Evolutionary conservation across 2,329 filamentous ascomycete species (phyloP), one percentile per base, ranked within the genome.

Genomic region (Camptophora hylomeconis): DNA sequence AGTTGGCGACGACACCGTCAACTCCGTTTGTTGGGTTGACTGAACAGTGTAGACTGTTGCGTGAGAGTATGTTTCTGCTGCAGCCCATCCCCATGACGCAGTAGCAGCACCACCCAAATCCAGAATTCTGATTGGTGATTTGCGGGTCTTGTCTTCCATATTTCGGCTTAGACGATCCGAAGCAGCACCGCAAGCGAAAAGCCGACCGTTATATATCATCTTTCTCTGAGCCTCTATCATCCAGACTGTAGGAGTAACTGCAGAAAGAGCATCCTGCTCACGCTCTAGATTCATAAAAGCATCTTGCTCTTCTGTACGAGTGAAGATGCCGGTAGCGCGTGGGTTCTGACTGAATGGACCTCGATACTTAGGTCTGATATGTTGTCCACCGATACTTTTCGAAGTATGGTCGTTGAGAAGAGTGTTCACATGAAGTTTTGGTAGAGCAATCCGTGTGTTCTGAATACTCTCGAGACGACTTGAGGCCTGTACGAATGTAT

Each of bases 31-130:
- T n/a, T n/a, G n/a, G n/a, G n/a, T n/a, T n/a, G n/a, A n/a, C 20
- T 79, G 80, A 31, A 87, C 82, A 0, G 87, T 94, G 59, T 86
- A 92, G 30, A 94, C 72, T 51, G 82, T 84, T 32, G 80, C 70
- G 50, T 82, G 77, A 11, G 81, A 82, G 53, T 86, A 89, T 51
- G 87, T 78, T 26, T 80, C 66, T 1, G 89, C 84, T 33, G 83
- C 80, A 49, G 89, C 76, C 89, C 89, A 98, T 13, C 81, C 87
- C 89, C 89, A 98, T 54, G 92, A 84, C 49, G 83, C 87, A 9
- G 80, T 73, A 0, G 78, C 67, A 49, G 87, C 76, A 24, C 86
- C 86, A 26, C 81, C 84, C 18, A 94, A 73, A 49, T 95, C 87
- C 15, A 95, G 69, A 33, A 94, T 77, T 18, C 79, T 65, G 15